These are phyloP conservation scores for Raddia distichophylla DNA, from an alignment of 176 grass and related monocot species.

Conservation along the genomic window DNA sequence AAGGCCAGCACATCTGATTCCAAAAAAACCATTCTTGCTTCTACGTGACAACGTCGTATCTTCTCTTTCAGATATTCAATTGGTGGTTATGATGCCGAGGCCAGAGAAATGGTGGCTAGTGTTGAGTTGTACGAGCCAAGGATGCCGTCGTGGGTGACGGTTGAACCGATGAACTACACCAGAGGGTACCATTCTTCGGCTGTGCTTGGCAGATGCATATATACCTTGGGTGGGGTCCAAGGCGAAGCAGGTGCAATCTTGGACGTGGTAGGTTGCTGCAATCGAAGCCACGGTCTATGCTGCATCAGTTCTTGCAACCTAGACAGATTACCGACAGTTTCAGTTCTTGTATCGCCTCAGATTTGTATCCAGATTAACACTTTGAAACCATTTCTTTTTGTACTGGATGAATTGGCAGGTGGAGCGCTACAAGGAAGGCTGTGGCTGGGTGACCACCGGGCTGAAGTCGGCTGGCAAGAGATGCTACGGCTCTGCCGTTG, in stretches of 20 bases:
- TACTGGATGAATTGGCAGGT: conserved; percentile 48
- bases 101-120: conserved; percentile 49
- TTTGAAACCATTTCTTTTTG: neutral
- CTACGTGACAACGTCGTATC: neutral
- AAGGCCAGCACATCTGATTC: neutral
- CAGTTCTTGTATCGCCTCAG: neutral
- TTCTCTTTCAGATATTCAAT: conserved; percentile 59
- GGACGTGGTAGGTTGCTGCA: conserved; percentile 61
- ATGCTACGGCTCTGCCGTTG: conserved; percentile 63
- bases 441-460: conserved; percentile 54
- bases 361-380: neutral
- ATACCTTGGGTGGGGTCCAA: conserved; percentile 63
- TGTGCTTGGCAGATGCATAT: conserved; percentile 65
- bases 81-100: conserved; percentile 66
- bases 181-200: conserved; percentile 79
- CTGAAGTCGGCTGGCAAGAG: conserved; percentile 61
- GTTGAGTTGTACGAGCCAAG: conserved; percentile 79
- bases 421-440: conserved; percentile 73
- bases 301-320: neutral
- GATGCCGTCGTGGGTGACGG: conserved; percentile 58
- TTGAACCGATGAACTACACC: conserved; percentile 60
- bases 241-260: conserved; percentile 53
- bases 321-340: neutral
- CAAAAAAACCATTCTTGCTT: neutral
- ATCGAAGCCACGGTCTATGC: neutral